Conservation (phyloP, 2,329 filamentous ascomycete genomes). For the Periconia sp. region DNA sequence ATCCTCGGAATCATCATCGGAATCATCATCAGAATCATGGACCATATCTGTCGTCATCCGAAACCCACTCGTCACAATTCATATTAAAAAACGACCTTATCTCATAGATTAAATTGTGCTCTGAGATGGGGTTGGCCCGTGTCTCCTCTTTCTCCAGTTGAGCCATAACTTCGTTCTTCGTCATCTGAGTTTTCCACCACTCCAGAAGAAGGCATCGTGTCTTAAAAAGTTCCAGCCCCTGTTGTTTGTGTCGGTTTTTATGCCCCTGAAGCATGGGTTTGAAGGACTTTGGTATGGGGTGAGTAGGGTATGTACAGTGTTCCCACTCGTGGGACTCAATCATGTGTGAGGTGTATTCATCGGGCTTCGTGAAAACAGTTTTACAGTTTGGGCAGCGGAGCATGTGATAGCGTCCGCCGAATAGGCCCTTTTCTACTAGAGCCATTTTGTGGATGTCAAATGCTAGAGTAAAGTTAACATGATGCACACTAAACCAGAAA, state of each 20-base stretch:
- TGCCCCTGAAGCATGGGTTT: not conserved
- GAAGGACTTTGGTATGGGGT: not conserved
- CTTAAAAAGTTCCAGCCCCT: not conserved
- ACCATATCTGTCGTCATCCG: too few species aligned
- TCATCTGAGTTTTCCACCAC: not conserved
- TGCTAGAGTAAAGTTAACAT: not conserved
- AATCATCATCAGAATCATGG: too few species aligned
- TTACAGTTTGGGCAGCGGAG: not conserved
- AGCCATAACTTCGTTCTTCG: not conserved
- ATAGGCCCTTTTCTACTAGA: not conserved
- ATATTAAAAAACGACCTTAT: too few species aligned
- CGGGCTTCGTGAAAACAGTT: not conserved
- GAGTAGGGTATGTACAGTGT: too few species aligned
- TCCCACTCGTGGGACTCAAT: not conserved
- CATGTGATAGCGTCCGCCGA: not conserved
- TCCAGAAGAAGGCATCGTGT: not conserved
- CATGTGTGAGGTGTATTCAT: conserved; percentile 1
- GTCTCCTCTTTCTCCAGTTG: conserved; percentile 1
- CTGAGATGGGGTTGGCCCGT: too few species aligned
- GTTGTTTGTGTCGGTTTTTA: not conserved
- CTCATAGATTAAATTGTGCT: too few species aligned
- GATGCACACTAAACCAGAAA: not conserved
- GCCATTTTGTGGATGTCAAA: not conserved
- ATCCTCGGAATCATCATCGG: too few species aligned
- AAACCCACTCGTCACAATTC: too few species aligned